Evolutionary conservation across 1,139 yeast genomes (phyloP), one percentile per base, ranked within the genome.

Genomic region (Geotrichum aggregatum): DNA sequence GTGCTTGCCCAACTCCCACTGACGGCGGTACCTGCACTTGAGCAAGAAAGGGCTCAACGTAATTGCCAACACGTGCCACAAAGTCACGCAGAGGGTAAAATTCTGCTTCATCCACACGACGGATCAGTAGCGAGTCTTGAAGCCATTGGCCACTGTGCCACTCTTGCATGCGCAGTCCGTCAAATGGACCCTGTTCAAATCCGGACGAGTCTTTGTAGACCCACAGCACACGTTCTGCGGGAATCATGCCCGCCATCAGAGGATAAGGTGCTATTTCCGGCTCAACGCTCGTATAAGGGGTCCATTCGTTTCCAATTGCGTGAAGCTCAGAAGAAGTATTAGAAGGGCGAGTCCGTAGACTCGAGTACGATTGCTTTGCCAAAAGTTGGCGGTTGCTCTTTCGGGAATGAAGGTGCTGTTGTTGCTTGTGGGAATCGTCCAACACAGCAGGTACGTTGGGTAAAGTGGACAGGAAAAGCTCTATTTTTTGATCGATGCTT

Each of bases 101-200:
- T 36, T 64, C 69, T 1, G 52, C 35, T 45, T 70, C 74, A 44
- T 70, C 72, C 2, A 60, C 59, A 39, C 91, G 76, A 57, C 85
- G 76, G 52, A 87, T 73, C 48, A 72, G 70, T 58, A 87, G 70
- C 52, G 78, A 80, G 16, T 74, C 74, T 49, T 71, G 72, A 57
- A 87, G 74, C 68, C 84, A 86, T 1, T 83, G 82, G 26, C 77
- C 79, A 3, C 76, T 66, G 56, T 78, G 78, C 96, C 96, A 87
- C 50, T 74, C 80, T 59, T 87, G 94, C 96, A 87, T 87, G 71
- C 77, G 70, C 28, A 72, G 70, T 1, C 94, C 89, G 49, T 75
- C 75, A 65, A 87, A 87, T 2, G 96, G 95, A 24, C 96, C 96
- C 64, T 86, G 95, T 58, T 80, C 83, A 52, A 71, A 76, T 1